Evolutionary conservation across 805 yeast species (phyloP), one percentile per base, ranked within the genome.

Genomic region (Candida glaebosa): DNA sequence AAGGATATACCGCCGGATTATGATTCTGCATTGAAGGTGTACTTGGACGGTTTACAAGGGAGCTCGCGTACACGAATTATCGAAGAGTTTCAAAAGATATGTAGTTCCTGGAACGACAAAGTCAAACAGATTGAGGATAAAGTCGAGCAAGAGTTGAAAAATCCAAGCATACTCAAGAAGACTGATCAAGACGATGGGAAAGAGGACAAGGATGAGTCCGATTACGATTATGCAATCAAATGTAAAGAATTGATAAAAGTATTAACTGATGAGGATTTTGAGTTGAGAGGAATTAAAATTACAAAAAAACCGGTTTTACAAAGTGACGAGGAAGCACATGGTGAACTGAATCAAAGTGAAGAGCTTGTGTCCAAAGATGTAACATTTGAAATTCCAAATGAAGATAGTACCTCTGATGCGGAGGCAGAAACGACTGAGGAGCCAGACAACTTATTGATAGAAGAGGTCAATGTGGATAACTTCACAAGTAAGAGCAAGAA

Each of bases 11-110:
- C 81, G 2, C 65, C 63, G 0, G 63, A 68, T 7, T 85, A 83
- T 53, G 79, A 75, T 38, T 61, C 56, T 1, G 74, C 77, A 19
- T 58, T 86, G 43, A 45, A 67, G 10, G 56, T 54, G 4, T 86
- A 86, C 51, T 56, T 84, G 15, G 69, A 63, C 15, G 84, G 84
- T 0, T 55, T 86, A 19, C 84, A 82, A 58, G 95, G 95, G 2
- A 87, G 85, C 0, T 76, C 88, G 2, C 68, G 79, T 47, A 76
- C 69, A 19, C 64, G 95, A 47, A 56, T 84, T 7, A 61, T 75
- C 2, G 72, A 60, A 3, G 79, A 75, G 3, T 66, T 82, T 54
- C 63, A 61, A 44, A 63, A 53, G 6, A 72, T 76, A 1, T 61
- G 82, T 8, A 60, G 62, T 1, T 56, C 62, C 31, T 85, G 91